These are phyloP conservation scores for Aureobasidium subglaciale DNA, from an alignment of 2,329 filamentous ascomycete genomes.

Conservation along the genomic window DNA sequence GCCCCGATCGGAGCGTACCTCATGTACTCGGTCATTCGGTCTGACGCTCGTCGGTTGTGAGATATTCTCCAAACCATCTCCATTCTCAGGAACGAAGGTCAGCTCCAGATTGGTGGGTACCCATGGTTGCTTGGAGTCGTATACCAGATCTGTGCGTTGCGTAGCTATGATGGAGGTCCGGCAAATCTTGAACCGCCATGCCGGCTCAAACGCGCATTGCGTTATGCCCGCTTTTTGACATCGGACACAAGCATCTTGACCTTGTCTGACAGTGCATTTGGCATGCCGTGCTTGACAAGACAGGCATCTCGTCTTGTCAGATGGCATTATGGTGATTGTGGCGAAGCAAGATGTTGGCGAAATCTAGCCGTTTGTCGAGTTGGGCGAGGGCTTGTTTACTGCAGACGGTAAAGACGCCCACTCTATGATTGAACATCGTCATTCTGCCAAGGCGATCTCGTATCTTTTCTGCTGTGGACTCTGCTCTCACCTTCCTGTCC, in stretches of 20 bases:
- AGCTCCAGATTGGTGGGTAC: neutral
- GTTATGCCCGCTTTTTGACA: neutral
- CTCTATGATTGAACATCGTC: no score
- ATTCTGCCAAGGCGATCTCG: no score
- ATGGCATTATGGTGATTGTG: neutral
- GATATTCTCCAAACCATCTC: neutral
- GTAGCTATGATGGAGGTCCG: neutral
- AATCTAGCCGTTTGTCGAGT: neutral
- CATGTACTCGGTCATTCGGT: no score
- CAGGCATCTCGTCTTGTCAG: neutral
- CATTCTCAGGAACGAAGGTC: neutral
- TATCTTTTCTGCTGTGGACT: no score
- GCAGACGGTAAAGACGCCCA: neutral
- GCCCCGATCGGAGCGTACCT: neutral
- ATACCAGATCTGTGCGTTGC: neutral
- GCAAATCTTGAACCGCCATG: neutral
- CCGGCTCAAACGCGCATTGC: neutral
- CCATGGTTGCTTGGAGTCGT: neutral
- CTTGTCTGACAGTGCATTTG: neutral
- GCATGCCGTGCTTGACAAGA: neutral
- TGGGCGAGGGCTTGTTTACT: neutral
- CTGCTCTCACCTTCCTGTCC: no score
- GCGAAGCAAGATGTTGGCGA: neutral
- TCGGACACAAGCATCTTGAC: neutral
- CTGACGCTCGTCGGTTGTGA: neutral